phyloP scores from a whole-genome alignment of 2,329 filamentous ascomycete genomes.

The Dothistroma septosporum region DNA sequence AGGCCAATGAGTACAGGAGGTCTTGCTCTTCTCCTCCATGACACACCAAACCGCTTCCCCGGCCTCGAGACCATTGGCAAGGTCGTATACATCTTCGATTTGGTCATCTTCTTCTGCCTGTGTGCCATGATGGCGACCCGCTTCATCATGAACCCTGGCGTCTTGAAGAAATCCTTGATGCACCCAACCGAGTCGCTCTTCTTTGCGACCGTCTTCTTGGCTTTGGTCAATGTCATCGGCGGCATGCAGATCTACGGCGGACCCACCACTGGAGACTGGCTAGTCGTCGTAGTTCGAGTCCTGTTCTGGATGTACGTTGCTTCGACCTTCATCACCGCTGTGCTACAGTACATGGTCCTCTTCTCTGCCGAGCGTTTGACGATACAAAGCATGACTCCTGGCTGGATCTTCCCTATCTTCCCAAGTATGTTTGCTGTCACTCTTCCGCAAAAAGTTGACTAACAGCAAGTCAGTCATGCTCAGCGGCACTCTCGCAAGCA shows the following conservation, averaged over 20 bases:
- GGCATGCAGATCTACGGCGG: slow-evolving; percentile 63
- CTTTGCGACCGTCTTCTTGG: slow-evolving; percentile 42
- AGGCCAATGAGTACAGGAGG: slow-evolving; percentile 48
- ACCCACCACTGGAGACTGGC: slow-evolving; percentile 49
- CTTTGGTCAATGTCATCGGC: slow-evolving; percentile 53
- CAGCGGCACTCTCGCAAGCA: slow-evolving; percentile 12
- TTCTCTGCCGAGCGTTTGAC: slow-evolving; percentile 22
- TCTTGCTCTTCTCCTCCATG: slow-evolving; percentile 42
- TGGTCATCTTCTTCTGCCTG: slow-evolving; percentile 44
- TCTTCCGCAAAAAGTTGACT: slow-evolving; percentile 56
- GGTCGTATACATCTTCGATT: slow-evolving; percentile 49
- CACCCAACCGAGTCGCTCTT: slow-evolving; percentile 52
- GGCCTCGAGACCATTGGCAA: slow-evolving; percentile 52
- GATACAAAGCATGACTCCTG: slow-evolving; percentile 24
- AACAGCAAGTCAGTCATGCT: slow-evolving; percentile 16
- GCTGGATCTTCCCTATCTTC: slow-evolving; percentile 25
- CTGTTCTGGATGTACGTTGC: slow-evolving; percentile 67
- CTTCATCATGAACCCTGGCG: slow-evolving; percentile 44
- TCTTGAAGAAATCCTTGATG: slow-evolving; percentile 44
- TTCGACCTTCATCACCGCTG: slow-evolving; percentile 55
- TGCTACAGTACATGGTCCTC: slow-evolving; percentile 48
- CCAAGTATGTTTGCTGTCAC: slow-evolving; percentile 49
- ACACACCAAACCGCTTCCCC: slow-evolving; percentile 44
- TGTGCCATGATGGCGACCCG: slow-evolving; percentile 37
- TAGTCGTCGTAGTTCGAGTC: slow-evolving; percentile 56